These are phyloP conservation scores for Meredithiella fracta DNA, from an alignment of 2,329 filamentous ascomycete species.

Conservation along the genomic window DNA sequence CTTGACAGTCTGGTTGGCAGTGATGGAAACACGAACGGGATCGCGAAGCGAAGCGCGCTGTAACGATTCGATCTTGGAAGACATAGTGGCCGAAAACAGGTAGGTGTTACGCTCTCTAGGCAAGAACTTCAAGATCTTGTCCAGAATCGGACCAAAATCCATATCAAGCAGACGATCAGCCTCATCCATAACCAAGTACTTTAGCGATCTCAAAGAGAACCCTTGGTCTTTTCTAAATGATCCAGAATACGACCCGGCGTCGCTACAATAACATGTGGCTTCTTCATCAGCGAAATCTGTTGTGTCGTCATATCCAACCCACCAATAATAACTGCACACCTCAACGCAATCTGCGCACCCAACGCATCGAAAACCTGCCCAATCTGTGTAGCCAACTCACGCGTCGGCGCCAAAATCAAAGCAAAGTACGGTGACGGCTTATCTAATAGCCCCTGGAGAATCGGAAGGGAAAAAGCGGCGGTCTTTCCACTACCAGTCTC, in stretches of 20 bases:
- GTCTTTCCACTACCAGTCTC: constrained; percentile 96
- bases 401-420: constrained; percentile 81
- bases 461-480: constrained; percentile 82
- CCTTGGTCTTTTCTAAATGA: constrained; percentile 91
- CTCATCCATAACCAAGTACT: constrained; percentile 90
- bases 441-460: constrained; percentile 78
- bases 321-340: constrained; percentile 73
- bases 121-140: constrained; percentile 83
- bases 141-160: constrained; percentile 81
- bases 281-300: constrained; percentile 81
- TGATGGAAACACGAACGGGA: constrained; percentile 69
- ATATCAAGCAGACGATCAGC: constrained; percentile 83
- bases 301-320: constrained; percentile 94
- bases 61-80: constrained; percentile 78
- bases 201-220: constrained; percentile 64
- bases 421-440: constrained; percentile 74
- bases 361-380: constrained; percentile 75
- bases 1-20: constrained; percentile 73
- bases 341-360: constrained; percentile 72
- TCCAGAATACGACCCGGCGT: constrained; percentile 81
- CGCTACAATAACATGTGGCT: constrained; percentile 83
- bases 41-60: constrained; percentile 79
- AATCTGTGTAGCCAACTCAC: constrained; percentile 87
- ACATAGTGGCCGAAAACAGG: constrained; percentile 90
- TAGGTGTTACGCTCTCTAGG: constrained; percentile 65